These are phyloP conservation scores for Rhizopogon rudus DNA, from an alignment of 768 basidiomycete genomes.

Conservation along the genomic window DNA sequence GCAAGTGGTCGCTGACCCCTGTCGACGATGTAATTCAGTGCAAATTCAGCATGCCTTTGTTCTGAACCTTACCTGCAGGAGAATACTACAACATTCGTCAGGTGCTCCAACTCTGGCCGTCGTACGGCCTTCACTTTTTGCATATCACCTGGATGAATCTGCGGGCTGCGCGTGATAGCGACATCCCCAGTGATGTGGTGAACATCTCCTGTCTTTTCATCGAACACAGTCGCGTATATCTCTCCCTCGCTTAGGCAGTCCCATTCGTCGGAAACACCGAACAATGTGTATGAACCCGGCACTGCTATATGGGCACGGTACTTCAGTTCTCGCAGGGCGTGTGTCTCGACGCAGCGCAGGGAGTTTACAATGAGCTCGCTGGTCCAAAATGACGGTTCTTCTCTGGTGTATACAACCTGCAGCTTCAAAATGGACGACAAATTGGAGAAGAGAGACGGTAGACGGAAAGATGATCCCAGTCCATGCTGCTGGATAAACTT, in stretches of 20 bases:
- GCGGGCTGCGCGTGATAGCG: conserved; percentile 45
- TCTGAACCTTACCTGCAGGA: conserved; percentile 33
- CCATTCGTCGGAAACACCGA: conserved; percentile 51
- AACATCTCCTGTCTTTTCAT: conserved; percentile 24
- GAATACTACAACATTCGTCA: conserved; percentile 46
- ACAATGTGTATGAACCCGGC: conserved; percentile 42
- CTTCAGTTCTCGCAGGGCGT: conserved; percentile 48
- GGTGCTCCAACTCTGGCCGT: conserved; percentile 30
- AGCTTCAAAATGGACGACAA: conserved; percentile 28
- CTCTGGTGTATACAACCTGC: conserved; percentile 13
- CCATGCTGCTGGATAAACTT: conserved; percentile 38
- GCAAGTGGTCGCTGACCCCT: conserved; percentile 52
- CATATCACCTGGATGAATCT: conserved; percentile 48
- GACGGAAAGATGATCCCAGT: conserved; percentile 41
- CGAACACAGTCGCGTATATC: conserved; percentile 39
- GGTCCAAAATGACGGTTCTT: conserved; percentile 9
- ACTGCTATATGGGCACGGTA: conserved; percentile 46
- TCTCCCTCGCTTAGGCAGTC: conserved; percentile 40
- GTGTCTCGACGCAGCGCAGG: conserved; percentile 35
- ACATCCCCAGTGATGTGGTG: conserved; percentile 31
- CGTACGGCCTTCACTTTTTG: conserved; percentile 39
- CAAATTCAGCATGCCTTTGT: background rate
- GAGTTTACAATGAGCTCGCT: conserved; percentile 33
- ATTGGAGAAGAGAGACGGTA: conserved; percentile 38
- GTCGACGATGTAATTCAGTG: background rate